Percentiles rank a stretch among this genome's conserved stretches.
phyloP scores from a whole-genome alignment of 2,329 filamentous ascomycete genomes.

The Aspergillus quadrilineatus region DNA sequence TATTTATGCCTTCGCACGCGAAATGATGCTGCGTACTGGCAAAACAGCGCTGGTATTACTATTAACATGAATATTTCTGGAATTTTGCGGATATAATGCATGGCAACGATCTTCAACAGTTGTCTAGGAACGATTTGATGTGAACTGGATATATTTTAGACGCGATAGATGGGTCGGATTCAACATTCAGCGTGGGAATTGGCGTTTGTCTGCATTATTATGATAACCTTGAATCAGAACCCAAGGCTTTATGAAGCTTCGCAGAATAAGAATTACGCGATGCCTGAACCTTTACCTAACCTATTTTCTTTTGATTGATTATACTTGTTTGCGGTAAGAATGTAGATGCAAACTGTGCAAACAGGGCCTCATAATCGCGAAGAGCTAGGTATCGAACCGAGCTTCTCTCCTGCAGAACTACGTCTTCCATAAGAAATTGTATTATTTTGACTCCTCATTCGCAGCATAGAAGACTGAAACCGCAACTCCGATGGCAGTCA shows the following conservation, averaged over 20 bases:
- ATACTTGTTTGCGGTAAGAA: too few species aligned
- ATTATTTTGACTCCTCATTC: neutral
- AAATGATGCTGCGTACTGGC: neutral
- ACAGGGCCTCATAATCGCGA: slow-evolving; percentile 20
- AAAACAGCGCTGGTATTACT: too few species aligned
- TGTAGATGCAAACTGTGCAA: slow-evolving; percentile 31
- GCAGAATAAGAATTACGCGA: too few species aligned
- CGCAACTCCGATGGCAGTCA: slow-evolving; percentile 29
- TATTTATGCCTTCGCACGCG: slow-evolving; percentile 37
- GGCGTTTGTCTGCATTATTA: slow-evolving; percentile 11
- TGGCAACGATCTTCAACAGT: slow-evolving; percentile 31
- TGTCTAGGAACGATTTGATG: slow-evolving; percentile 15
- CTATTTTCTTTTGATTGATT: too few species aligned
- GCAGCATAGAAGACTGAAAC: neutral
- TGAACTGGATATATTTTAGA: neutral
- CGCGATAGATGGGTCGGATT: slow-evolving; percentile 22
- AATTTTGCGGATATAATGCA: slow-evolving; percentile 8
- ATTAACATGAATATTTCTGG: slow-evolving; percentile 3
- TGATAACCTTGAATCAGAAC: neutral
- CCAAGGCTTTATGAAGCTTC: neutral
- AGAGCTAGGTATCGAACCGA: neutral
- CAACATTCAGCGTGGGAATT: slow-evolving; percentile 30
- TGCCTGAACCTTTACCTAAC: too few species aligned
- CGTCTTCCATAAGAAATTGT: neutral
- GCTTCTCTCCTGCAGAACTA: slow-evolving; percentile 1